Evolutionary conservation across 139 green algal species (phyloP).

Genomic region (Tetraselmis striata): DNA sequence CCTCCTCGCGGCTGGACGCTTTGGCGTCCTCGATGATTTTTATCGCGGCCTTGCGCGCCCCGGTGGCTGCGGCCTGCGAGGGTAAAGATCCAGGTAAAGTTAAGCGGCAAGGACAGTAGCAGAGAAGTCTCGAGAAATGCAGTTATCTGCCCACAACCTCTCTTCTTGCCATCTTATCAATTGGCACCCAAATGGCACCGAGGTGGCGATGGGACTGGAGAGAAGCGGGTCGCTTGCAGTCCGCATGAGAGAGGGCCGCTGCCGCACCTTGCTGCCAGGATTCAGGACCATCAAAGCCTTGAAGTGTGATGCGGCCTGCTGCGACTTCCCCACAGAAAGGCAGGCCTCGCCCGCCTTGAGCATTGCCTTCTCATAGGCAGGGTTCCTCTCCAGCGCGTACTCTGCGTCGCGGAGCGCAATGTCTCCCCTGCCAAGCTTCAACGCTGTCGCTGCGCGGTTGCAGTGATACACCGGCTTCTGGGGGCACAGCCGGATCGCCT

Average conservation of each 20-base stretch:
- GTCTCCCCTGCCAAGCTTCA: slow-evolving; percentile 28
- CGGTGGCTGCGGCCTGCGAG: not conserved
- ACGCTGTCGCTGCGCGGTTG: slow-evolving; percentile 43
- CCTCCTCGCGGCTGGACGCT: not conserved
- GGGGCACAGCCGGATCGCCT: slow-evolving; percentile 46
- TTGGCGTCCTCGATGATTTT: not conserved
- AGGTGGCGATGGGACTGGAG: too few relatives aligned
- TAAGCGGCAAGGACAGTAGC: too few relatives aligned
- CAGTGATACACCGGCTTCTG: slow-evolving; percentile 35
- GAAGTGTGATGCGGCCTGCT: not conserved
- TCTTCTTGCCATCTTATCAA: too few relatives aligned
- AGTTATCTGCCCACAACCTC: too few relatives aligned
- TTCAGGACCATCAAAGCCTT: not conserved
- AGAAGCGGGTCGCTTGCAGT: too few relatives aligned
- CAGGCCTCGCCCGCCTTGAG: slow-evolving; percentile 19
- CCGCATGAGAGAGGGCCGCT: too few relatives aligned
- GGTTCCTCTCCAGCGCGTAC: slow-evolving; percentile 23
- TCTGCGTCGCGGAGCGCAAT: slow-evolving; percentile 32
- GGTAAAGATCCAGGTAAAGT: too few relatives aligned
- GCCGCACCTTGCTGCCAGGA: not conserved
- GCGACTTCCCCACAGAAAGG: not conserved
- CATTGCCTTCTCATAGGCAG: slow-evolving; percentile 11
- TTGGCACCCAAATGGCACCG: too few relatives aligned
- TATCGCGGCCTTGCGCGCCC: not conserved
- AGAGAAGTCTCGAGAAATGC: not conserved